Percentiles rank a stretch among this genome's conserved stretches.
Evolutionary conservation across 2,329 filamentous ascomycete genomes (phyloP).

Genomic region (Pestalotiopsis sp.): DNA sequence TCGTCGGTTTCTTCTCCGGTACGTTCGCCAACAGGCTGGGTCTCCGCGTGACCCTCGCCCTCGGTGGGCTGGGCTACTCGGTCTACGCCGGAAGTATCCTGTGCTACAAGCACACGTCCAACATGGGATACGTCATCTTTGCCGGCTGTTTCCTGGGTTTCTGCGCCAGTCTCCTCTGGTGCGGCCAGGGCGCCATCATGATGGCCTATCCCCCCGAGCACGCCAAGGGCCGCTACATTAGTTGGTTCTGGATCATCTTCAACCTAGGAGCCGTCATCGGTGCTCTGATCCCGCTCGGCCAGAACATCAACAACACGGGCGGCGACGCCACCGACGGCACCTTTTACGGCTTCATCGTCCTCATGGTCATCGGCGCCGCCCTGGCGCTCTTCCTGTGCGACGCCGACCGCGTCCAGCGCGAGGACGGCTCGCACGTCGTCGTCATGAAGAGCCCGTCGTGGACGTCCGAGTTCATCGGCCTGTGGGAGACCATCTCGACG

Average conservation of each 20-base stretch:
- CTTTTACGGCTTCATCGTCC: conserved; percentile 74
- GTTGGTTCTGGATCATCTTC: conserved; percentile 94
- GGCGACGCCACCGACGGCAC: conserved; percentile 64
- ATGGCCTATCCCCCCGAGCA: conserved; percentile 84
- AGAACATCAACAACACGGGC: conserved; percentile 64
- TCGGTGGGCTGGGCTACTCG: conserved; percentile 77
- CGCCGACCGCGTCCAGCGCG: conserved; percentile 65
- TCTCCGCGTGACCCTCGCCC: conserved; percentile 65
- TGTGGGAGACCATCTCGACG: conserved; percentile 63
- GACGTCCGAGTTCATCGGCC: conserved; percentile 69
- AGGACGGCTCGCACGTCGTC: conserved; percentile 71
- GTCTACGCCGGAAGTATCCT: conserved; percentile 74
- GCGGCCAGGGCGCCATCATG: conserved; percentile 83
- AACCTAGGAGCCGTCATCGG: conserved; percentile 90
- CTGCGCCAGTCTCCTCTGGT: conserved; percentile 81
- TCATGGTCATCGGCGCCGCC: conserved; percentile 67
- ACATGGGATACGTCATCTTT: conserved; percentile 73
- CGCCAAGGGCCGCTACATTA: conserved; percentile 86
- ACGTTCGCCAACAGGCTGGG: conserved; percentile 79
- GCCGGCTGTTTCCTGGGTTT: conserved; percentile 76
- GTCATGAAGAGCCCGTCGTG: conserved; percentile 78
- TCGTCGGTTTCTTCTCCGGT: conserved; percentile 70
- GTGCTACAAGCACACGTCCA: conserved; percentile 67
- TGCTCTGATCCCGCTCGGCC: conserved; percentile 71
- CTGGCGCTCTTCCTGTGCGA: conserved; percentile 65